Base-by-base conservation (phyloP, 768 basidiomycete genomes). In the Tricholoma saponaceum region DNA sequence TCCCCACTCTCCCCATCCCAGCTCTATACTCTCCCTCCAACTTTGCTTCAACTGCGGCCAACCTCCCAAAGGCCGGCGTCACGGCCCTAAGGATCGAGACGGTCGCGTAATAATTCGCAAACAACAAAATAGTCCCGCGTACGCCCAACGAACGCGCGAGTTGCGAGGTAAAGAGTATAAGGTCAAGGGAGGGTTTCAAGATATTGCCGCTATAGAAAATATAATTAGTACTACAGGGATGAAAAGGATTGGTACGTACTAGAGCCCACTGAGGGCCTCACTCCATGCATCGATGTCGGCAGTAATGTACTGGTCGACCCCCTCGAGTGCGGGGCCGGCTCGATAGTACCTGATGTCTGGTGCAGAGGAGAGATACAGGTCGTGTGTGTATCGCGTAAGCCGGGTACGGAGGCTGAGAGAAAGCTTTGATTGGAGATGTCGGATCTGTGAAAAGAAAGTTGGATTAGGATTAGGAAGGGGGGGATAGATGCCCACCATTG, bases 261-360 rank as follows among this genome's bases (percentile, higher is more conserved):
- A 98, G 35, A 98, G 78, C 0, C 89, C 89, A 3, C 92, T 79
- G 26, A 98, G 79, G 0, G 89, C 82, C 53, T 93, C 92, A 49
- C 90, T 86, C 83, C 95, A 98, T 1, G 89, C 80, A 39, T 90
- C 88, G 16, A 98, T 83, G 67, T 98, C 96, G 12, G 92, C 88
- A 1, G 96, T 97, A 63, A 98, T 85, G 68, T 93, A 95, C 71
- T 96, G 94, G 64, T 95, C 94, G 20, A 92, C 80, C 4, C 89
- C 89, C 25, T 92, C 90, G 13, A 84, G 77, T n/a, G 47, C 47
- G n/a, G 47, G 47, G 5, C 78, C 75, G 8, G 78, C 67, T 47
- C 81, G 78, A 68, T 89, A 89, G 66, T 92, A 92, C 10, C 88
- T 81, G 25, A 92, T 73, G 57, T 90, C 70, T 4, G 87, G 89